Conservation (phyloP, 306 rosid species). For the Cucumis sativus region DNA sequence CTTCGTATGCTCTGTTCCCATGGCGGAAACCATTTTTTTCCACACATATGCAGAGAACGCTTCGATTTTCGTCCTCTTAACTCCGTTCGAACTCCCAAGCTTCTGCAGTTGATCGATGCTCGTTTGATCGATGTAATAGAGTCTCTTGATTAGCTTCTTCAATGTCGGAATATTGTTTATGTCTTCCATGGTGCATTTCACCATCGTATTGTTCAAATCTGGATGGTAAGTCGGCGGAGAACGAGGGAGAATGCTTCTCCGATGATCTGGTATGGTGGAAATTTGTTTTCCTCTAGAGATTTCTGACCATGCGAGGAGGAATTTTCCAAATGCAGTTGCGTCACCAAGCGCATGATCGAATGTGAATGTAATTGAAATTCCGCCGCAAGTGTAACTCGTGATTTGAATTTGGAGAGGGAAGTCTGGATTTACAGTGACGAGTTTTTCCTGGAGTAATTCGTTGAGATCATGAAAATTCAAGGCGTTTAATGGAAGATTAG, state of each 20-base stretch:
- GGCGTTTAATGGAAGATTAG: constrained; percentile 26
- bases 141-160: constrained; percentile 35
- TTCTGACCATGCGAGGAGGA: constrained; percentile 61
- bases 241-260: constrained; percentile 43
- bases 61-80: constrained; percentile 57
- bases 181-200: constrained; percentile 61
- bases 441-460: constrained; percentile 29
- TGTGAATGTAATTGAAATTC: constrained; percentile 59
- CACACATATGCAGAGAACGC: constrained; percentile 79
- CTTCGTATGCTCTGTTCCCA: constrained; percentile 23
- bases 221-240: constrained; percentile 51
- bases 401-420: constrained; percentile 58
- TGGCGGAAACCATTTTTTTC: constrained; percentile 41
- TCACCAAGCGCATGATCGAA: constrained; percentile 91
- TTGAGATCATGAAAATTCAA: constrained; percentile 56
- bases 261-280: constrained; percentile 42
- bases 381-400: constrained; percentile 52
- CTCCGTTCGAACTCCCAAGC: constrained; percentile 34
- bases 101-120: constrained; percentile 45
- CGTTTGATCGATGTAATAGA: constrained; percentile 43
- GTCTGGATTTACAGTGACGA: constrained; percentile 34
- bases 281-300: constrained; percentile 37
- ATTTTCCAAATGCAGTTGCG: constrained; percentile 64
- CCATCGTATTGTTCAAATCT: constrained; percentile 46
- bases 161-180: constrained; percentile 46